These are phyloP conservation scores for Ceratocystis albifundus DNA, from an alignment of 2,329 filamentous ascomycete species.

Conservation along the genomic window DNA sequence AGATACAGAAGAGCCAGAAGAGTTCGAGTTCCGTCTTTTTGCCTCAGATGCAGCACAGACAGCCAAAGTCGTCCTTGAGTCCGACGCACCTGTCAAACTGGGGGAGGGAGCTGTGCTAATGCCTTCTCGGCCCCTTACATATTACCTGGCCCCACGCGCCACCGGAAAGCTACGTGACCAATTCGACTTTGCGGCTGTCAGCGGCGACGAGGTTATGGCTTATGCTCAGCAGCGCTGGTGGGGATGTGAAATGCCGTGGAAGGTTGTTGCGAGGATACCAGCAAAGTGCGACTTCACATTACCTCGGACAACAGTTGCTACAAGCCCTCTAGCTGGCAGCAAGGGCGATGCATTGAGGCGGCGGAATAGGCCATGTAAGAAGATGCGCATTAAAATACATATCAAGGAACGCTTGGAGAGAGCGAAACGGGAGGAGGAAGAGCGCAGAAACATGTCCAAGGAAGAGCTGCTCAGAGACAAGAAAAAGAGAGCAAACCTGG, in stretches of 20 bases:
- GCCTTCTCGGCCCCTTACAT: conserved; percentile 35
- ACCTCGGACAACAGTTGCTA: conserved; percentile 14
- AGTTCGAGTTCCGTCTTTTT: conserved; percentile 50
- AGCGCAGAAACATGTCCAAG: conserved; percentile 33
- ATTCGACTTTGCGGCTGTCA: conserved; percentile 35
- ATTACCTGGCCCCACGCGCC: conserved; percentile 38
- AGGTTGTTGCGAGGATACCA: conserved; percentile 36
- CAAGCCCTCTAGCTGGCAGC: not conserved
- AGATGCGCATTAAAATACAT: conserved; percentile 42
- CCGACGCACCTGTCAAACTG: conserved; percentile 30
- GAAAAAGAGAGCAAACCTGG: conserved; percentile 49
- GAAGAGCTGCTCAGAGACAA: conserved; percentile 44
- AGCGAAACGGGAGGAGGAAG: conserved; percentile 32
- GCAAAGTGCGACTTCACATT: conserved; percentile 29
- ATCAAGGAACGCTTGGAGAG: conserved; percentile 35
- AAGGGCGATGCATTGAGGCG: not conserved
- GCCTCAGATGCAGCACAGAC: conserved; percentile 33
- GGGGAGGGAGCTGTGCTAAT: conserved; percentile 32
- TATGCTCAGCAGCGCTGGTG: conserved; percentile 38
- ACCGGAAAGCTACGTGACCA: conserved; percentile 29
- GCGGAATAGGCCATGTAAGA: conserved; percentile 41
- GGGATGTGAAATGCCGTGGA: conserved; percentile 52
- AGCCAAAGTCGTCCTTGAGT: conserved; percentile 42
- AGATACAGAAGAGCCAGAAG: conserved; percentile 30
- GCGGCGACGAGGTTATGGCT: conserved; percentile 39